phyloP scores from a whole-genome alignment of 805 yeast species.

The Zygosaccharomyces pseudorouxii region DNA sequence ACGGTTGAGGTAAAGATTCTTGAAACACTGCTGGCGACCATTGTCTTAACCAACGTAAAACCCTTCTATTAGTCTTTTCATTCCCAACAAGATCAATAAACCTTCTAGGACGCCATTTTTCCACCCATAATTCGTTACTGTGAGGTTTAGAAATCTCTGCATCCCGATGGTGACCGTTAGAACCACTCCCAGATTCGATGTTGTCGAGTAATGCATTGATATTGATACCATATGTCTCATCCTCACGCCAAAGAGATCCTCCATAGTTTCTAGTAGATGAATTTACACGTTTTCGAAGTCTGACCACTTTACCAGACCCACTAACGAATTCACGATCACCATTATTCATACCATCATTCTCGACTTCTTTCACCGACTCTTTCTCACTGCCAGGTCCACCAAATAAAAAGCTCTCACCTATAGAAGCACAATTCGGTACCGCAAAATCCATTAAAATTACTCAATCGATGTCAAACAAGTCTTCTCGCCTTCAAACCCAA shows the following conservation, averaged over 20 bases:
- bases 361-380: not conserved
- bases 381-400: not conserved
- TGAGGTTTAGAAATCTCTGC: not conserved
- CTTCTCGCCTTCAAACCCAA: not conserved
- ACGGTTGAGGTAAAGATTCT: constrained; percentile 35
- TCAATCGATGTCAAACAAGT: not conserved
- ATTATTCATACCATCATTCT: constrained; percentile 8
- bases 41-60: constrained; percentile 59
- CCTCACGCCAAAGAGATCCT: constrained; percentile 22
- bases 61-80: constrained; percentile 55
- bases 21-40: constrained; percentile 62
- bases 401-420: constrained; percentile 1
- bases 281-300: constrained; percentile 10
- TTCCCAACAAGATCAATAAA: constrained; percentile 68
- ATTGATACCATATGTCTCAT: constrained; percentile 38
- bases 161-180: constrained; percentile 10
- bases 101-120: constrained; percentile 61
- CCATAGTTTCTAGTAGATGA: not conserved
- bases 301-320: constrained; percentile 13
- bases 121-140: constrained; percentile 43
- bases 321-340: constrained; percentile 13
- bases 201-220: constrained; percentile 36
- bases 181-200: constrained; percentile 26
- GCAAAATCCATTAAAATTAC: not conserved
- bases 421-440: not conserved